Evolutionary conservation across 2,329 filamentous ascomycete genomes (phyloP).

Genomic region (Didymella exigua): DNA sequence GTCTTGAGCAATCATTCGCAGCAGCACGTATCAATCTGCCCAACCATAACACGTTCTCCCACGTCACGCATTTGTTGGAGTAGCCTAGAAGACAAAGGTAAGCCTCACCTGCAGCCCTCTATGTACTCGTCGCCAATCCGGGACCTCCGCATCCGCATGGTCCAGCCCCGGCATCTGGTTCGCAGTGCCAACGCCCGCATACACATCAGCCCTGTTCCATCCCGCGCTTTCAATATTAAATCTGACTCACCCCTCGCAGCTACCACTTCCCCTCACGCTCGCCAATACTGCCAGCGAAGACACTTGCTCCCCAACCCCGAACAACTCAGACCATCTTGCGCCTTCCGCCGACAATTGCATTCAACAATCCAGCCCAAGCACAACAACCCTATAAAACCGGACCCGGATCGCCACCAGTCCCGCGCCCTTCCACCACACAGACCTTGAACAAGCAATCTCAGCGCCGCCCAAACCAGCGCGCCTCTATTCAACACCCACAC

Average conservation of each 20-base stretch:
- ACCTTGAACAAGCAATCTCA: neutral
- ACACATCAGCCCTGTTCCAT: constrained; percentile 33
- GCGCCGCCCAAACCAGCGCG: no score
- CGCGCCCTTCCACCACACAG: neutral
- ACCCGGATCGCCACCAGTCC: no score
- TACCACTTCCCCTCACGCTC: constrained; percentile 30
- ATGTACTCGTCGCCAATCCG: constrained; percentile 31
- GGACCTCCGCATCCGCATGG: constrained; percentile 27
- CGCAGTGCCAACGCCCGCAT: constrained; percentile 39
- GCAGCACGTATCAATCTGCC: constrained; percentile 23
- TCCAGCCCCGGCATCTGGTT: constrained; percentile 20
- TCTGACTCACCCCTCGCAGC: constrained; percentile 45
- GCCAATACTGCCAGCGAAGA: constrained; percentile 40
- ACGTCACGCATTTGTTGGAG: constrained; percentile 1
- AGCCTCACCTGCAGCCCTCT: constrained; percentile 40
- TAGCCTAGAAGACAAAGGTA: constrained; percentile 35
- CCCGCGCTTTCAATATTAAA: constrained; percentile 36
- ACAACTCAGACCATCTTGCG: constrained; percentile 39
- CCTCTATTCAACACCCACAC: no score
- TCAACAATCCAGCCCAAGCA: constrained; percentile 25
- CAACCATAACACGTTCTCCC: constrained; percentile 10
- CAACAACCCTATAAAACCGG: no score
- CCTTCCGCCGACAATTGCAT: constrained; percentile 20
- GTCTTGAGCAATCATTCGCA: constrained; percentile 10
- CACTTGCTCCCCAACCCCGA: constrained; percentile 35